phyloP scores from a whole-genome alignment of 805 yeast species.

The Barnettozyma populi region DNA sequence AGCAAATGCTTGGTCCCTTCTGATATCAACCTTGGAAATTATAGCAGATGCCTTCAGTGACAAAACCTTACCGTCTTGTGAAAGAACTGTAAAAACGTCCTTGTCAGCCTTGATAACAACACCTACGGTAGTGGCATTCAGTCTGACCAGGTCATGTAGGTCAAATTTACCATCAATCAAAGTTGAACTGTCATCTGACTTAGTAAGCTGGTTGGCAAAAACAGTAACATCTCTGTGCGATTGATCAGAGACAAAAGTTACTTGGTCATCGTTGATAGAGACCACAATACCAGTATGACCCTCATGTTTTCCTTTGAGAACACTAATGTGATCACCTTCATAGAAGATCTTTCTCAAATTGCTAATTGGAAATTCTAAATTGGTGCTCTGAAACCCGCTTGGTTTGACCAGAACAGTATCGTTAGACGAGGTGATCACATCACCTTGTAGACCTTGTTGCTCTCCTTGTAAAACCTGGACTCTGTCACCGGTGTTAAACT shows the following conservation, averaged over 20 bases:
- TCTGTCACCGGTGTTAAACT: conserved; percentile 89
- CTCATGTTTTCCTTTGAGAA: conserved; percentile 81
- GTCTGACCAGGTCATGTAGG: conserved; percentile 82
- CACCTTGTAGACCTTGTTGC: conserved; percentile 84
- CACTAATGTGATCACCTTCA: conserved; percentile 94
- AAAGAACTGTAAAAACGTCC: conserved; percentile 72
- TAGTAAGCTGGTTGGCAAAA: conserved; percentile 84
- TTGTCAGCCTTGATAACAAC: conserved; percentile 87
- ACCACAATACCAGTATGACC: conserved; percentile 96
- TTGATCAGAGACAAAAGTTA: conserved; percentile 84
- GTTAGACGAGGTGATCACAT: conserved; percentile 61
- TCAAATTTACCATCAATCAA: conserved; percentile 73
- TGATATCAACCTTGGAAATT: conserved; percentile 62
- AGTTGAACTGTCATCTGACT: conserved; percentile 86
- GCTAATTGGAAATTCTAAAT: conserved; percentile 74
- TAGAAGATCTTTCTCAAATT: conserved; percentile 80
- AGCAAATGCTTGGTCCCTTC: conserved; percentile 69
- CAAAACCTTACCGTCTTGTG: conserved; percentile 73
- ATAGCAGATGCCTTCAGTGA: conserved; percentile 78
- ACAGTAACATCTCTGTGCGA: conserved; percentile 85
- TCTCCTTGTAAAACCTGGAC: conserved; percentile 92
- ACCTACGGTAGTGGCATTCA: conserved; percentile 83
- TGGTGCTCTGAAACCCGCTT: conserved; percentile 41
- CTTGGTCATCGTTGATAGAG: conserved; percentile 74
- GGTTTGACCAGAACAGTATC: conserved; percentile 50